Percentiles rank a stretch among this genome's conserved stretches.
Conservation (phyloP, 257 asterid genomes). For the Solanum rostratum region DNA sequence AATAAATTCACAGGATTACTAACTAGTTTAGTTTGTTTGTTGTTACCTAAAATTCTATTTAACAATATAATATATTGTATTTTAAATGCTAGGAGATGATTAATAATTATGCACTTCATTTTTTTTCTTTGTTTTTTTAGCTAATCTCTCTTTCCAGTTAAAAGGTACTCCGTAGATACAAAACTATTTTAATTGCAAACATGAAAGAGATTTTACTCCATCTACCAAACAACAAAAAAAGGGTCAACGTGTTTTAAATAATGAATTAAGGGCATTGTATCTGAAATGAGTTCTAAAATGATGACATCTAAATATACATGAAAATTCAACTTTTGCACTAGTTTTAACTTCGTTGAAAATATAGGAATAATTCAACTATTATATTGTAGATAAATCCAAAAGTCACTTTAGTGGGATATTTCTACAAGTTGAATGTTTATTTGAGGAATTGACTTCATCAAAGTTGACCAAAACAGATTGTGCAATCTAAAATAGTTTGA, state of each 20-base stretch:
- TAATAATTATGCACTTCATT: background rate
- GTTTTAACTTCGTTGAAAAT: background rate
- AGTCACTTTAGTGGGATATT: background rate
- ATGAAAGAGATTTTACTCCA: background rate
- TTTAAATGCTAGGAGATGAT: background rate
- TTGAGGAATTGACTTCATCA: too few species aligned
- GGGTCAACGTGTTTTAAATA: background rate
- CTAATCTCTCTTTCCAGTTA: background rate
- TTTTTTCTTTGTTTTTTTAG: background rate
- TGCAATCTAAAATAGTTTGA: too few species aligned
- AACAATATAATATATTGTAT: background rate
- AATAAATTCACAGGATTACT: background rate
- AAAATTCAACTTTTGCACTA: background rate
- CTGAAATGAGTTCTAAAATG: background rate
- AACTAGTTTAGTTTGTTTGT: background rate
- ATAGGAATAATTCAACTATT: background rate
- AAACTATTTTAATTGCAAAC: background rate
- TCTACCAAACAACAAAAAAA: background rate
- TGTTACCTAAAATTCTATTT: background rate
- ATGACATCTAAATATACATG: background rate
- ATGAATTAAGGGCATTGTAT: background rate
- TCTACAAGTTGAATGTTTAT: too few species aligned
- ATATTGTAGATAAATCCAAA: background rate
- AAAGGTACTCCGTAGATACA: background rate
- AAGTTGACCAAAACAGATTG: too few species aligned